phyloP scores from a whole-genome alignment of 78 protist species.

The Planoprotostelium fungivorum region DNA sequence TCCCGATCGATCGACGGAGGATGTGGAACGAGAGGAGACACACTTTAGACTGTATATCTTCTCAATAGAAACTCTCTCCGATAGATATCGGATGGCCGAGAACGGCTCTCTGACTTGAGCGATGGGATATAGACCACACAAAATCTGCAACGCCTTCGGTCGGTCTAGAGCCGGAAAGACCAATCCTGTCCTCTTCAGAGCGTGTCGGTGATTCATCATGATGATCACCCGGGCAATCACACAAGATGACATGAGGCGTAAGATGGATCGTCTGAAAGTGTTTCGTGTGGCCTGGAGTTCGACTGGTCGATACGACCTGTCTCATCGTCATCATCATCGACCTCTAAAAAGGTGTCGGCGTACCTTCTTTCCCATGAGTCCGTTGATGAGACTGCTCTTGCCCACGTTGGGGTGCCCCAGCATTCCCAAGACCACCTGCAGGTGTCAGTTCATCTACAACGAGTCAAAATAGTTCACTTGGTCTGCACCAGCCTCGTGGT shows the following conservation, averaged over 20 bases:
- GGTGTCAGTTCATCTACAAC: background rate
- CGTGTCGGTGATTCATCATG: no score
- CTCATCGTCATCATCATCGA: background rate
- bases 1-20: no score
- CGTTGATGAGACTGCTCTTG: slow-evolving; percentile 75
- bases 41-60: slow-evolving; percentile 22
- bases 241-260: slow-evolving; percentile 40
- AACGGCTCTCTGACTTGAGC: slow-evolving; percentile 84
- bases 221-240: slow-evolving; percentile 91
- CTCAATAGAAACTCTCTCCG: slow-evolving; percentile 67
- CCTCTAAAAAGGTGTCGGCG: background rate
- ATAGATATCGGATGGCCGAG: slow-evolving; percentile 63
- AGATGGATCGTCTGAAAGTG: slow-evolving; percentile 80
- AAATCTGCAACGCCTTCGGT: slow-evolving; percentile 67
- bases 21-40: no score
- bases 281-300: slow-evolving; percentile 92
- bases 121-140: slow-evolving; percentile 79
- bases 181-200: slow-evolving; percentile 4
- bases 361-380: slow-evolving; percentile 73
- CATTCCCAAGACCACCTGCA: slow-evolving; percentile 32
- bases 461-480: no score
- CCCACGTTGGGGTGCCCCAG: slow-evolving; percentile 91
- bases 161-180: slow-evolving; percentile 79
- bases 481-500: slow-evolving; percentile 4
- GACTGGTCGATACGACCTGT: slow-evolving; percentile 12